A percentile compares a stretch with the other conserved stretches of the same genome.
These are phyloP conservation scores for Pythium phragmitis DNA, from an alignment of 352 stramenopile genomes.

Conservation along the genomic window DNA sequence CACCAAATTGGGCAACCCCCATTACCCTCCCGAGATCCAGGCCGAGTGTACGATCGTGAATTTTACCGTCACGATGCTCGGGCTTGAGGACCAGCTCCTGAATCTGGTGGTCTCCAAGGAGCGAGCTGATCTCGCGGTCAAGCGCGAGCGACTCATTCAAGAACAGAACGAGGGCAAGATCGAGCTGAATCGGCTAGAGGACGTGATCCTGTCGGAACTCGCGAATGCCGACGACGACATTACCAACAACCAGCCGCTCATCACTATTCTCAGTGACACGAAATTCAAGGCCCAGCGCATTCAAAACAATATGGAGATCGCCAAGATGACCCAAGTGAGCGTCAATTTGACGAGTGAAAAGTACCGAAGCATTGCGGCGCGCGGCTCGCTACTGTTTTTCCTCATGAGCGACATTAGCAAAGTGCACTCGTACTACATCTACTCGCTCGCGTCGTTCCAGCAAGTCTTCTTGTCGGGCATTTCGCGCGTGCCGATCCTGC, in stretches of 20 bases:
- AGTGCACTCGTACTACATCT: conserved; percentile 97
- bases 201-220: conserved; percentile 94
- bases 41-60: conserved; percentile 95
- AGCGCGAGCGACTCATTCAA: conserved; percentile 90
- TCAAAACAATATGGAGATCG: conserved; percentile 91
- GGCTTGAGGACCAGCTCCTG: conserved; percentile 92
- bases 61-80: conserved; percentile 93
- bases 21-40: conserved; percentile 95
- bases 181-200: conserved; percentile 95
- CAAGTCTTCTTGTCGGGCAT: conserved; percentile 95
- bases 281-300: conserved; percentile 92
- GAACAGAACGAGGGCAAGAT: conserved; percentile 96
- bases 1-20: conserved; percentile 94
- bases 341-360: conserved; percentile 95
- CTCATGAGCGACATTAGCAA: conserved; percentile 97
- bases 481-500: conserved; percentile 80
- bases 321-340: conserved; percentile 90
- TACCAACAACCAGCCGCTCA: conserved; percentile 96
- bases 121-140: conserved; percentile 76
- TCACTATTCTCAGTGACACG: conserved; percentile 94
- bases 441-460: conserved; percentile 95
- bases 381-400: conserved; percentile 95
- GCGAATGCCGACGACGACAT: conserved; percentile 96
- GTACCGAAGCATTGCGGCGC: conserved; percentile 92
- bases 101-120: conserved; percentile 93